Base-by-base conservation (phyloP, 2,329 filamentous ascomycete genomes). In the Exophiala bonariae region DNA sequence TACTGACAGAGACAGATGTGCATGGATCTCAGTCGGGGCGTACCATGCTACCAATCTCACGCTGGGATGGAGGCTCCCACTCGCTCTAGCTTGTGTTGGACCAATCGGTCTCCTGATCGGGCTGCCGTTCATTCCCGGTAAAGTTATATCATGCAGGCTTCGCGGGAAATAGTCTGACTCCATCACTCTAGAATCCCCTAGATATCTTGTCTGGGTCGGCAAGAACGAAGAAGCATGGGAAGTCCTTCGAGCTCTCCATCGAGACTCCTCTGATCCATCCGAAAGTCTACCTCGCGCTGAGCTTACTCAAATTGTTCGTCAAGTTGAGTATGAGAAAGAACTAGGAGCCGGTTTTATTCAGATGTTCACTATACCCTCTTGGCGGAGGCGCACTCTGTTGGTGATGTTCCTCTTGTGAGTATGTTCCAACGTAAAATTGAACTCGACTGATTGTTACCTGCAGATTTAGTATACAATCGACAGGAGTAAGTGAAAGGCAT, bases 381-480 rank as follows among this genome's bases (percentile, higher is more conserved):
- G 44, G 44, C 33, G 44, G 26, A 33, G 32, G 17, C 26, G 44
- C 19, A 14, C 44, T 2, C 9, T 47, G 17, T 6, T 35, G 11
- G 37, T 35, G 7, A n/a, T 47, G 8, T 33, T 33, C 11, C 30
- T 47, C 11, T 17, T 42, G 23, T 39, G 14, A 39, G 36, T 14
- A 14, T 5, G 14, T n/a, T 7, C 32, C 6, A 14, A 6, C 32
- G 5, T 34, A 8, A 14, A 14, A 7, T 14, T 6, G 17, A 34
- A n/a, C 32, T 18, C 13, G 6, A 14, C 32, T 34, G 32, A 34
- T 6, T n/a, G 4, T 14, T 4, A 4, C 19, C 18, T n/a, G 4
- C 16, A 39, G 36, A 22, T 47, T 47, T 28, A 37, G 37, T 23
- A 30, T n/a, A 10, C 63, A 67, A 44, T 65, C 67, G 16, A 42